These are phyloP conservation scores for Poteriospumella lacustris DNA, from an alignment of 108 stramenopile genomes.

Conservation along the genomic window DNA sequence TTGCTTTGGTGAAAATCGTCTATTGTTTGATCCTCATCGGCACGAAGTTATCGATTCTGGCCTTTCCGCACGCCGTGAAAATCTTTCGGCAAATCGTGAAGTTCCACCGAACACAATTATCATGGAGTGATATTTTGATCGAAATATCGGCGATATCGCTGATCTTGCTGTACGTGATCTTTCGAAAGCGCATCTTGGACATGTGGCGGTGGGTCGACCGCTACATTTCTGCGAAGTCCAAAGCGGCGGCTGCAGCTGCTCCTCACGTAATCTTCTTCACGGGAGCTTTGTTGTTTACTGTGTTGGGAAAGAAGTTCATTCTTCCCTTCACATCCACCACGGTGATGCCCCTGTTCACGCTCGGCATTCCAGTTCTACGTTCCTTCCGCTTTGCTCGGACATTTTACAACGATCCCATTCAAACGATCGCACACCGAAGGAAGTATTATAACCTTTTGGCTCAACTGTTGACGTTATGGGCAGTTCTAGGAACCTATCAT, in stretches of 20 bases:
- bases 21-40: not conserved
- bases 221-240: not conserved
- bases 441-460: not conserved
- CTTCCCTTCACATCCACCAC: slow-evolving; percentile 1
- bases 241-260: not conserved
- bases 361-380: slow-evolving; percentile 1
- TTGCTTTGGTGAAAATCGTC: not conserved
- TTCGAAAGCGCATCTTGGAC: not conserved
- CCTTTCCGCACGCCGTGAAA: slow-evolving; percentile 4
- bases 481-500: not conserved
- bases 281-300: not conserved
- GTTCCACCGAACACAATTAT: slow-evolving; percentile 14
- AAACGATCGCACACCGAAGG: not conserved
- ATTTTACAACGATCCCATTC: too few relatives aligned
- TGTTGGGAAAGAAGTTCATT: slow-evolving; percentile 23
- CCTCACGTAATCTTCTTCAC: slow-evolving; percentile 30
- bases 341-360: slow-evolving; percentile 14
- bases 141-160: not conserved
- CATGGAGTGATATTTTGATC: slow-evolving; percentile 18
- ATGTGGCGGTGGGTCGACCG: not conserved
- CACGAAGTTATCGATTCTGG: not conserved
- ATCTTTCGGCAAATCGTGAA: not conserved
- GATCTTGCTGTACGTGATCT: not conserved
- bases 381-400: too few relatives aligned
- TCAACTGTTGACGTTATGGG: not conserved